phyloP scores from a whole-genome alignment of 2,329 filamentous ascomycete species.

The Aureobasidium sp. region DNA sequence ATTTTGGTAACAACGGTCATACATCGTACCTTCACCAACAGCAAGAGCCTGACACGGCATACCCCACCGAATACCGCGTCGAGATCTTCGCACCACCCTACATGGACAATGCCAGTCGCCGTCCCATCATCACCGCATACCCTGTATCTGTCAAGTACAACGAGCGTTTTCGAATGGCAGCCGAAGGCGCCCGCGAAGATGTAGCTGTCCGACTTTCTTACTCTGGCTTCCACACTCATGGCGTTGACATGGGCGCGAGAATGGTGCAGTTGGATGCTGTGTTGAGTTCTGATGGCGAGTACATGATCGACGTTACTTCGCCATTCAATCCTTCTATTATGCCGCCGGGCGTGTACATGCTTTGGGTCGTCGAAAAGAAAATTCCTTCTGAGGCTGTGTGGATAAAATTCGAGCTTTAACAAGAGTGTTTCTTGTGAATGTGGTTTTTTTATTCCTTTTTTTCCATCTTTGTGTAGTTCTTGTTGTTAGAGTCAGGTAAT shows the following conservation, averaged over 20 bases:
- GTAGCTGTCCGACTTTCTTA: constrained; percentile 48
- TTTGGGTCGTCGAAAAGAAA: constrained; percentile 51
- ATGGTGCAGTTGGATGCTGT: constrained; percentile 47
- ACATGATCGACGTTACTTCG: constrained; percentile 46
- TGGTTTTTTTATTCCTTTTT: not conserved
- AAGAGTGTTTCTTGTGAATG: not conserved
- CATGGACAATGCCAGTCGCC: constrained; percentile 42
- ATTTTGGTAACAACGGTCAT: constrained; percentile 33
- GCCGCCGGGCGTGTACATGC: constrained; percentile 53
- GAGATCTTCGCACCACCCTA: constrained; percentile 57
- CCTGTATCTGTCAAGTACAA: constrained; percentile 40
- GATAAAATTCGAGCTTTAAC: not conserved
- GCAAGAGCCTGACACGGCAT: constrained; percentile 23
- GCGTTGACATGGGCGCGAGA: constrained; percentile 55
- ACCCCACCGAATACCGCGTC: constrained; percentile 53
- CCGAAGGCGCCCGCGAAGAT: not conserved
- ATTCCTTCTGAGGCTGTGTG: constrained; percentile 46
- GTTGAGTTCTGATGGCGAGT: constrained; percentile 35
- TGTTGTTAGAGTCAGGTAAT: no score
- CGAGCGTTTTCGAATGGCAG: constrained; percentile 38
- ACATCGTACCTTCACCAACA: constrained; percentile 19
- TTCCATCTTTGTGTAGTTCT: not conserved
- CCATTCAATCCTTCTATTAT: constrained; percentile 50
- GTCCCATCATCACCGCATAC: constrained; percentile 44
- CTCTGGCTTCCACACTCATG: constrained; percentile 54